Evolutionary conservation across 2,329 filamentous ascomycete species (phyloP).

Genomic region (Xylaria arbuscula): DNA sequence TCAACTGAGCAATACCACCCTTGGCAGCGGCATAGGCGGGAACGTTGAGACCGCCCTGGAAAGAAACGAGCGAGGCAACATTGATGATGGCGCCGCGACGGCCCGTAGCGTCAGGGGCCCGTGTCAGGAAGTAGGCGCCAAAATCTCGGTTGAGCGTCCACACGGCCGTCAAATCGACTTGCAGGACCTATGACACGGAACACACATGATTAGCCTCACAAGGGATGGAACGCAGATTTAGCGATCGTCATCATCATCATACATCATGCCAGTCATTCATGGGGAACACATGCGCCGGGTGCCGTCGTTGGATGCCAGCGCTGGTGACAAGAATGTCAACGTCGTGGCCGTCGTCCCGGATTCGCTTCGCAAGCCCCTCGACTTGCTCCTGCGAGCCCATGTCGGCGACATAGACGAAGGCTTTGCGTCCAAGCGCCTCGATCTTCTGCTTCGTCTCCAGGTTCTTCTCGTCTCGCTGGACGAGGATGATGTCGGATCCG

Average conservation of each 20-base stretch:
- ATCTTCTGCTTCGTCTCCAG: constrained; percentile 69
- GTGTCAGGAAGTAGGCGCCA: constrained; percentile 79
- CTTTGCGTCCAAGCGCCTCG: constrained; percentile 72
- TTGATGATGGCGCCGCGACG: constrained; percentile 82
- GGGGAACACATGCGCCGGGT: constrained; percentile 80
- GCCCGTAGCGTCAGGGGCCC: constrained; percentile 62
- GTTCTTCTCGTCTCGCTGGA: constrained; percentile 59
- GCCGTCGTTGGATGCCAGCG: constrained; percentile 83
- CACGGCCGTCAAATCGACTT: constrained; percentile 85
- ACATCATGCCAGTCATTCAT: constrained; percentile 82
- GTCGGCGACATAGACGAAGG: constrained; percentile 75
- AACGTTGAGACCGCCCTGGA: constrained; percentile 88
- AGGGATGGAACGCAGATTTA: no score
- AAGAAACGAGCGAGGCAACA: constrained; percentile 80
- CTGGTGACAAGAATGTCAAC: constrained; percentile 85
- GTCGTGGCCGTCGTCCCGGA: constrained; percentile 70
- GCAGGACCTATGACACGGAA: constrained; percentile 58
- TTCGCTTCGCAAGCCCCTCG: constrained; percentile 65
- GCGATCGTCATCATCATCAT: constrained; percentile 33
- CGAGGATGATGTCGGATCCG: constrained; percentile 64
- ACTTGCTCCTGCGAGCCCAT: constrained; percentile 70
- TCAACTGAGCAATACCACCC: constrained; percentile 85
- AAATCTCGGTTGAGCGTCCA: constrained; percentile 83
- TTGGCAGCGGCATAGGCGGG: constrained; percentile 89
- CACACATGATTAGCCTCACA: not conserved